phyloP scores from a whole-genome alignment of 176 grass and related monocot species.

The Rhynchospora breviuscula region DNA sequence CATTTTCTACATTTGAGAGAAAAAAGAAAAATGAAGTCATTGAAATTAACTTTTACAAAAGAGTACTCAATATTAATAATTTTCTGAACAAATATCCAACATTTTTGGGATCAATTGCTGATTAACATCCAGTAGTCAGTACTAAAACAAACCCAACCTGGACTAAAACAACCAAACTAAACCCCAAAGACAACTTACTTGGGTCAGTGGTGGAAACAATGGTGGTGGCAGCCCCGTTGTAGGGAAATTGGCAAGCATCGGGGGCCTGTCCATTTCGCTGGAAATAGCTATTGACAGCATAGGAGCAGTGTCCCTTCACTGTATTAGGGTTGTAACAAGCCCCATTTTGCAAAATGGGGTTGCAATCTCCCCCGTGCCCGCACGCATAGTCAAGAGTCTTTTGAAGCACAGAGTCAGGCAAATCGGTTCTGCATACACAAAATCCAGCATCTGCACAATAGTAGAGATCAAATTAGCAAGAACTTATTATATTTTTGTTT shows the following conservation, averaged over 20 bases:
- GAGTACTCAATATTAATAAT: not conserved
- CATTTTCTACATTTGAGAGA: not conserved
- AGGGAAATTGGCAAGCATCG: constrained; percentile 53
- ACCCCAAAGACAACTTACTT: constrained; percentile 28
- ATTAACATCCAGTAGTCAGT: not conserved
- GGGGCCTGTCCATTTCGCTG: constrained; percentile 59
- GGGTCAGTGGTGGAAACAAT: constrained; percentile 39
- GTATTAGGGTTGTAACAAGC: constrained; percentile 60
- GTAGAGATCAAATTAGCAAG: not conserved
- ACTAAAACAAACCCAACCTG: not conserved
- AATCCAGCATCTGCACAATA: constrained; percentile 48
- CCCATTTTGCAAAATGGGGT: constrained; percentile 45
- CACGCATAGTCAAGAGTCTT: constrained; percentile 82
- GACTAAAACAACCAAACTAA: not conserved
- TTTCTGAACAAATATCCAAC: not conserved
- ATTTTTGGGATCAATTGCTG: not conserved
- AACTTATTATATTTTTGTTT: too few species aligned
- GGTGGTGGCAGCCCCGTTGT: constrained; percentile 27
- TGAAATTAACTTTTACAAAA: not conserved
- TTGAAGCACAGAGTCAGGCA: constrained; percentile 42
- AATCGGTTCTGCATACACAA: constrained; percentile 61
- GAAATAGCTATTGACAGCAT: constrained; percentile 92
- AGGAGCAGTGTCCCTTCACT: constrained; percentile 74
- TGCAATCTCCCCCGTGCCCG: constrained; percentile 67
- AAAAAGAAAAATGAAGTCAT: not conserved